phyloP scores from a whole-genome alignment of 2,329 filamentous ascomycete genomes.

The Neoascochyta sp. region DNA sequence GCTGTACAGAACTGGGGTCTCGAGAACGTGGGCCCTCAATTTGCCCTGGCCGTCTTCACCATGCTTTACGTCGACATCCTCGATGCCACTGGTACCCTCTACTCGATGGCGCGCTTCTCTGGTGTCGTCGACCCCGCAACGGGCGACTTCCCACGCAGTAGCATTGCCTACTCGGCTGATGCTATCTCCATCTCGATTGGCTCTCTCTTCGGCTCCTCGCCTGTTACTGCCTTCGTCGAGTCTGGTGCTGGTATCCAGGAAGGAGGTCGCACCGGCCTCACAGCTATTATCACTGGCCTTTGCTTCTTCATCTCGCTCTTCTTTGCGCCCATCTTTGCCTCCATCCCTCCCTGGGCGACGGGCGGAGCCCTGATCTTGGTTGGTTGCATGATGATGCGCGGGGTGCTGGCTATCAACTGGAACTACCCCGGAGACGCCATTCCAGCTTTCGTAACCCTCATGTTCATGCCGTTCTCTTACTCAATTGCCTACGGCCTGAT shows the following conservation, averaged over 20 bases:
- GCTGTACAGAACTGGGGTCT: conserved; percentile 72
- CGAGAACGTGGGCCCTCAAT: conserved; percentile 63
- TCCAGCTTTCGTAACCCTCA: conserved; percentile 78
- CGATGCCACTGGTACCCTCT: conserved; percentile 75
- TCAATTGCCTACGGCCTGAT: conserved; percentile 85
- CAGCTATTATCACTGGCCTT: conserved; percentile 70
- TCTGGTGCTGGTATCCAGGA: conserved; percentile 84
- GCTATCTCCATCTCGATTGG: conserved; percentile 77
- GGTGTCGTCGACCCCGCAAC: conserved; percentile 76
- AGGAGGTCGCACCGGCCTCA: conserved; percentile 78
- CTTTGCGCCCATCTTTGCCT: conserved; percentile 86
- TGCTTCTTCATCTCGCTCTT: conserved; percentile 79
- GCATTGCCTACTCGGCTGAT: conserved; percentile 78
- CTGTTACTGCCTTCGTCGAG: conserved; percentile 83
- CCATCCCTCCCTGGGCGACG: conserved; percentile 84
- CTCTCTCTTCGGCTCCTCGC: conserved; percentile 70
- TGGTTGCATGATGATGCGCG: conserved; percentile 77
- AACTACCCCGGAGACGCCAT: conserved; percentile 73
- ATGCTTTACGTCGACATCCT: conserved; percentile 90
- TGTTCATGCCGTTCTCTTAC: conserved; percentile 86
- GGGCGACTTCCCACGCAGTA: conserved; percentile 84
- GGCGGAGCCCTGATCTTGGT: conserved; percentile 84
- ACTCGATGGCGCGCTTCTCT: conserved; percentile 84
- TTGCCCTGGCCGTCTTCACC: conserved; percentile 78
- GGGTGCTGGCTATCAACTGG: conserved; percentile 84